Percentiles rank a stretch among this genome's conserved stretches.
Conservation (phyloP, 2,329 filamentous ascomycete species). For the Magnaporthiopsis rhizophila region DNA sequence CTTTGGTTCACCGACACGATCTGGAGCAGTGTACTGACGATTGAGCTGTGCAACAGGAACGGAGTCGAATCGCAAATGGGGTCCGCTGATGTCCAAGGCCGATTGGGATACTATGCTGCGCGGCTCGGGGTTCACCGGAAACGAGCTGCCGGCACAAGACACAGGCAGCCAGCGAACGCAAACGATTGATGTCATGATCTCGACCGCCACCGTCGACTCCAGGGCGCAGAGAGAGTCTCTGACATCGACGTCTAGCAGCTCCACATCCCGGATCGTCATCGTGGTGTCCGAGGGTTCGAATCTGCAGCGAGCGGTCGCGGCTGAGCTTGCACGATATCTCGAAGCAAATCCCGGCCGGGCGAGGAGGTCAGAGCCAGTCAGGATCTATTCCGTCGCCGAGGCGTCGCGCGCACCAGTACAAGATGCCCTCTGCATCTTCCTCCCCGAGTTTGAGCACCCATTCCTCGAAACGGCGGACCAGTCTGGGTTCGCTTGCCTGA, state of each 20-base stretch:
- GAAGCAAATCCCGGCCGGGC: too few relatives aligned
- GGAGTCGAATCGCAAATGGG: constrained; percentile 1
- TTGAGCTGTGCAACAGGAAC: background rate
- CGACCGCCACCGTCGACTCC: background rate
- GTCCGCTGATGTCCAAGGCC: constrained; percentile 4
- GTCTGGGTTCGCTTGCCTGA: background rate
- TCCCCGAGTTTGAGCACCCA: background rate
- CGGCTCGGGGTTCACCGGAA: constrained; percentile 13
- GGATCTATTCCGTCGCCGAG: background rate
- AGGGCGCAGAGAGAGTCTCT: too few relatives aligned
- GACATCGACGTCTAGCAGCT: background rate
- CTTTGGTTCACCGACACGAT: background rate
- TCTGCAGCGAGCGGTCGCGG: background rate
- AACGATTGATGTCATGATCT: background rate
- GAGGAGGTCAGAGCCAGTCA: background rate
- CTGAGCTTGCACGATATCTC: background rate
- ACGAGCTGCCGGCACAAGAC: background rate
- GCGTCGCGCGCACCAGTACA: background rate
- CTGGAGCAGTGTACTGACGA: background rate
- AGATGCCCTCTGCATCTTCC: background rate
- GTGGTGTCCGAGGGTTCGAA: background rate
- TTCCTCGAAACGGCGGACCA: background rate
- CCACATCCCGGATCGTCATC: background rate
- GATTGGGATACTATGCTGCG: background rate
- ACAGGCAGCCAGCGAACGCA: background rate